A percentile compares a stretch with the other conserved stretches of the same genome.
Evolutionary conservation across 768 basidiomycete genomes (phyloP).

Genomic region (Pleurotus platypus): DNA sequence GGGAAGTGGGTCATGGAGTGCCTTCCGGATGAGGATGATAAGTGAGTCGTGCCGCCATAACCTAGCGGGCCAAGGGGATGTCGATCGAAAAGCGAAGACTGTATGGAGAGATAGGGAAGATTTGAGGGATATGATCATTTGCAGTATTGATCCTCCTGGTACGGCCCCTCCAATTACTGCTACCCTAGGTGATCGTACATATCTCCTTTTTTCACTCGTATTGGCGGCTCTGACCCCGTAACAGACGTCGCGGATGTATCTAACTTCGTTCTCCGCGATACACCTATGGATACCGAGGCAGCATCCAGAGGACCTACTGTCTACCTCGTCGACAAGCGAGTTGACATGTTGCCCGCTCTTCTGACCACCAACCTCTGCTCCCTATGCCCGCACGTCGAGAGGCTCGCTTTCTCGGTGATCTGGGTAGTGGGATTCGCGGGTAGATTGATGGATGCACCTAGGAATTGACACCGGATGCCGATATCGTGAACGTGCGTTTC

Average conservation of each 20-base stretch:
- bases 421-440: slow-evolving; percentile 57
- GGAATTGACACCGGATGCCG: slow-evolving; percentile 87
- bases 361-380: slow-evolving; percentile 96
- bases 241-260: slow-evolving; percentile 98
- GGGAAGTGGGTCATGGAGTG: slow-evolving; percentile 94
- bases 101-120: slow-evolving; percentile 87
- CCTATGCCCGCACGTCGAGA: slow-evolving; percentile 86
- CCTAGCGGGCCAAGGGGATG: slow-evolving; percentile 15
- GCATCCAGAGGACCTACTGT: slow-evolving; percentile 91
- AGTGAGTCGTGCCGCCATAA: slow-evolving; percentile 90
- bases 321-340: slow-evolving; percentile 96
- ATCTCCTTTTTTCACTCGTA: not conserved
- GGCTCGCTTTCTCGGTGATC: slow-evolving; percentile 91
- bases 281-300: slow-evolving; percentile 94
- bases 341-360: slow-evolving; percentile 94
- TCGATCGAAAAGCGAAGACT: slow-evolving; percentile 21
- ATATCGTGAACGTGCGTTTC: slow-evolving; percentile 88
- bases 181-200: slow-evolving; percentile 81
- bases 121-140: slow-evolving; percentile 79
- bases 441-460: slow-evolving; percentile 31
- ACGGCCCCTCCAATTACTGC: too few species aligned
- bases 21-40: slow-evolving; percentile 83
- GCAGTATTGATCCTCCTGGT: slow-evolving; percentile 98
- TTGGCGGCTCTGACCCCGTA: not conserved
- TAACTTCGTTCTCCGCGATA: slow-evolving; percentile 90